These are phyloP conservation scores for Cylindrotheca closterium DNA, from an alignment of 108 stramenopile genomes.

Conservation along the genomic window DNA sequence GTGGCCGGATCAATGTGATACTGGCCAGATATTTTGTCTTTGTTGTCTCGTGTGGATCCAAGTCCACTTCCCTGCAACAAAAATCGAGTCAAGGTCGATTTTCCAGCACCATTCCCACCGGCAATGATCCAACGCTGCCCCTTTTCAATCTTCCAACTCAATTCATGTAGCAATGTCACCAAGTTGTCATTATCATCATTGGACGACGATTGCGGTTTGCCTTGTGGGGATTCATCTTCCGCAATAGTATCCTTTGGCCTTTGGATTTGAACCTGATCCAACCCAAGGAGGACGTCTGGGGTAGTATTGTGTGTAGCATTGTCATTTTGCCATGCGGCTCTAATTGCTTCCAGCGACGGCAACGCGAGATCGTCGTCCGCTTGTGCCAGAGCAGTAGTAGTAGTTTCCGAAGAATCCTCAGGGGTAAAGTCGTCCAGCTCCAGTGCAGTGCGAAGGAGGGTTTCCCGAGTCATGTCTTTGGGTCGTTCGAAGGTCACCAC, in stretches of 20 bases:
- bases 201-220: too few relatives aligned
- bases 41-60: background rate
- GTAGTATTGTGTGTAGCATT: background rate
- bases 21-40: constrained; percentile 11
- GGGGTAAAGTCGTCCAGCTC: background rate
- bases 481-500: background rate
- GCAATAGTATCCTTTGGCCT: background rate
- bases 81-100: constrained; percentile 65
- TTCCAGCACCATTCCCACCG: constrained; percentile 77
- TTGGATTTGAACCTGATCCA: background rate
- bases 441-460: background rate
- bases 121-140: constrained; percentile 74
- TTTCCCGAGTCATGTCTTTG: background rate
- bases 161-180: constrained; percentile 40
- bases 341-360: background rate
- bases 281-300: background rate
- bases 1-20: background rate
- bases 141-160: constrained; percentile 59
- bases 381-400: background rate
- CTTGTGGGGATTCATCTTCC: background rate
- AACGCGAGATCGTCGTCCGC: background rate
- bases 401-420: background rate
- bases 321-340: background rate
- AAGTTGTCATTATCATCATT: too few relatives aligned
- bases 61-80: constrained; percentile 31